Evolutionary conservation across 805 yeast genomes (phyloP).

Genomic region (Saccharomyces kudriavzevii): DNA sequence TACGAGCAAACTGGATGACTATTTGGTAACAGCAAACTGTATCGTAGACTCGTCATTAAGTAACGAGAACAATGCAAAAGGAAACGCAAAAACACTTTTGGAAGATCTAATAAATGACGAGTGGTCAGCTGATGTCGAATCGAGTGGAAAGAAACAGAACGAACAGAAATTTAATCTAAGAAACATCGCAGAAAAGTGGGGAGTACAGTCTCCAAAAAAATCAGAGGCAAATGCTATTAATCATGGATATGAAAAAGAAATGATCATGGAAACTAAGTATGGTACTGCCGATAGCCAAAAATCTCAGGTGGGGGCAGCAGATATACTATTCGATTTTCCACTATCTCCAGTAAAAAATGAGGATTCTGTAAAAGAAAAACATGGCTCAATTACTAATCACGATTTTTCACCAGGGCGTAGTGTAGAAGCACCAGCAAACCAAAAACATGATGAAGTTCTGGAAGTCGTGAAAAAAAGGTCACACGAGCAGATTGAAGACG

Average conservation of each 20-base stretch:
- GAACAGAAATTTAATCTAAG: background rate
- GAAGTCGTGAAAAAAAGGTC: background rate
- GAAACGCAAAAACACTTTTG: constrained; percentile 6
- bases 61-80: background rate
- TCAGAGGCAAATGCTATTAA: background rate
- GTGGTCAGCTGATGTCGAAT: constrained; percentile 2
- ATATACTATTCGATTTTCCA: background rate
- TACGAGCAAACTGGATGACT: constrained; percentile 2
- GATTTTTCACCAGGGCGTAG: background rate
- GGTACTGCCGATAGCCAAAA: background rate
- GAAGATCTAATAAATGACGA: constrained; percentile 14
- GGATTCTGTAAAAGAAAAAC: background rate
- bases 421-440: background rate
- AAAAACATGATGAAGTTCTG: background rate
- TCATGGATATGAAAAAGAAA: background rate
- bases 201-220: background rate
- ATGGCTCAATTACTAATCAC: background rate
- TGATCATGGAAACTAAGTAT: background rate
- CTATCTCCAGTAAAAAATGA: background rate
- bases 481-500: background rate
- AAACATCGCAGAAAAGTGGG: background rate
- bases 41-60: background rate
- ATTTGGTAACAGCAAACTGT: background rate
- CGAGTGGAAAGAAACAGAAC: background rate
- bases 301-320: background rate